Evolutionary conservation across 2,329 filamentous ascomycete genomes (phyloP).

Genomic region (Lasiodiplodia hormozganensis): DNA sequence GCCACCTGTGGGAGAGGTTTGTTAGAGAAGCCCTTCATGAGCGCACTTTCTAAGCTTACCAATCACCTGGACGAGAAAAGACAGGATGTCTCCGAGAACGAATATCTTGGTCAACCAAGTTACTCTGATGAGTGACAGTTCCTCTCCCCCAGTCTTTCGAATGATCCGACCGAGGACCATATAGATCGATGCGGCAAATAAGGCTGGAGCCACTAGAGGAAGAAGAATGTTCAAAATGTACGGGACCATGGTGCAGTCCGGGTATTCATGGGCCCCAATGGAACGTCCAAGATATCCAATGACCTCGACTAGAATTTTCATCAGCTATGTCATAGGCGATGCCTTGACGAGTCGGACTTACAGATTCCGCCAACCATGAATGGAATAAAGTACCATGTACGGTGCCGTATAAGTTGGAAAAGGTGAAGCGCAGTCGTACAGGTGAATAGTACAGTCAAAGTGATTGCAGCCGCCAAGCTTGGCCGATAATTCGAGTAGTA

Average conservation of each 20-base stretch:
- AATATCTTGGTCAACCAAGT: slow-evolving; percentile 52
- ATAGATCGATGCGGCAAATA: slow-evolving; percentile 56
- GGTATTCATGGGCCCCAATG: slow-evolving; percentile 36
- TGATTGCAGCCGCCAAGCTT: background rate
- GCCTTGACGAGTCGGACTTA: background rate
- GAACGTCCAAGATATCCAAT: slow-evolving; percentile 58
- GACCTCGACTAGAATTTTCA: slow-evolving; percentile 51
- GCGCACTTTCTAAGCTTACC: background rate
- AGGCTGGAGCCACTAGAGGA: slow-evolving; percentile 53
- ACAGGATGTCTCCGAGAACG: slow-evolving; percentile 51
- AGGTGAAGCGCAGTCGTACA: slow-evolving; percentile 44
- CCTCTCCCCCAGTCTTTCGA: slow-evolving; percentile 41
- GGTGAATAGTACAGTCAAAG: background rate
- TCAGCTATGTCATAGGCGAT: background rate
- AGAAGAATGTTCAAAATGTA: slow-evolving; percentile 55
- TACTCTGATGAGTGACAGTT: slow-evolving; percentile 42
- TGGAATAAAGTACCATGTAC: slow-evolving; percentile 60
- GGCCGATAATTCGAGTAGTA: background rate
- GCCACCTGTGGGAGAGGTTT: background rate
- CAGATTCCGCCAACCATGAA: slow-evolving; percentile 39
- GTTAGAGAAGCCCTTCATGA: background rate
- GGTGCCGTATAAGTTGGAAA: slow-evolving; percentile 46
- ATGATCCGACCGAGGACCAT: slow-evolving; percentile 53
- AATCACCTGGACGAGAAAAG: slow-evolving; percentile 48
- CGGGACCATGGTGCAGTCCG: slow-evolving; percentile 39